phyloP scores from a whole-genome alignment of 176 grass and related monocot genomes.

The Avena atlantica region DNA sequence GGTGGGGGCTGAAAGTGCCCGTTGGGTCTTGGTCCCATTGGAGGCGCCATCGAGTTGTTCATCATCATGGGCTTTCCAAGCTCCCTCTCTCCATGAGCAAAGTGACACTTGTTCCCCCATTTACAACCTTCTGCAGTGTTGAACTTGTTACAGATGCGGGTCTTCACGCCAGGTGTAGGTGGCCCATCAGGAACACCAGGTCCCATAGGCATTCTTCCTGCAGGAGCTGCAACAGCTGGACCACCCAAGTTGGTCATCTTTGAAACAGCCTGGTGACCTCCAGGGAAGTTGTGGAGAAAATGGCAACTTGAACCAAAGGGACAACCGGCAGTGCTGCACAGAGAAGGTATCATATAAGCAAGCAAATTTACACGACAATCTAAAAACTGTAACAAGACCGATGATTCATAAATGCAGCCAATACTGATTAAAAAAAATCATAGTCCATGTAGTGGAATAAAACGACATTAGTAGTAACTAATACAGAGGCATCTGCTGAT shows the following conservation, averaged over 20 bases:
- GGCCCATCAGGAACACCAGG: slow-evolving; percentile 45
- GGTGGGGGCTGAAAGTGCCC: slow-evolving; percentile 48
- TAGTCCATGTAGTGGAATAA: slow-evolving; percentile 31
- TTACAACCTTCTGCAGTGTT: slow-evolving; percentile 95
- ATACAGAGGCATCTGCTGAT: background rate
- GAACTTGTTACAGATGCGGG: slow-evolving; percentile 87
- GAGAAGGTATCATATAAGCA: slow-evolving; percentile 43
- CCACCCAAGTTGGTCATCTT: slow-evolving; percentile 81
- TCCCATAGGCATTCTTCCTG: slow-evolving; percentile 60
- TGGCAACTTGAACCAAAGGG: slow-evolving; percentile 86
- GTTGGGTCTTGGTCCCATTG: slow-evolving; percentile 57
- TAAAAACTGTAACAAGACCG: background rate
- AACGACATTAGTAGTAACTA: background rate
- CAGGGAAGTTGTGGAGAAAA: slow-evolving; percentile 90
- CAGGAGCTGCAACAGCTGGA: slow-evolving; percentile 50
- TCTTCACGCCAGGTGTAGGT: slow-evolving; percentile 57
- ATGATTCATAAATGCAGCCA: slow-evolving; percentile 22
- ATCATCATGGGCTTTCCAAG: slow-evolving; percentile 66
- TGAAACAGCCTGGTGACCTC: slow-evolving; percentile 76
- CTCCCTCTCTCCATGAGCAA: slow-evolving; percentile 95
- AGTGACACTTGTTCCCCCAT: slow-evolving; percentile 91
- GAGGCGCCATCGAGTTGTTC: slow-evolving; percentile 55
- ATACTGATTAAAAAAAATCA: background rate
- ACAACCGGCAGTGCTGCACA: slow-evolving; percentile 83
- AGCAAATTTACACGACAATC: background rate